phyloP scores from a whole-genome alignment of 768 basidiomycete species.

The Pleurotus sapidus region DNA sequence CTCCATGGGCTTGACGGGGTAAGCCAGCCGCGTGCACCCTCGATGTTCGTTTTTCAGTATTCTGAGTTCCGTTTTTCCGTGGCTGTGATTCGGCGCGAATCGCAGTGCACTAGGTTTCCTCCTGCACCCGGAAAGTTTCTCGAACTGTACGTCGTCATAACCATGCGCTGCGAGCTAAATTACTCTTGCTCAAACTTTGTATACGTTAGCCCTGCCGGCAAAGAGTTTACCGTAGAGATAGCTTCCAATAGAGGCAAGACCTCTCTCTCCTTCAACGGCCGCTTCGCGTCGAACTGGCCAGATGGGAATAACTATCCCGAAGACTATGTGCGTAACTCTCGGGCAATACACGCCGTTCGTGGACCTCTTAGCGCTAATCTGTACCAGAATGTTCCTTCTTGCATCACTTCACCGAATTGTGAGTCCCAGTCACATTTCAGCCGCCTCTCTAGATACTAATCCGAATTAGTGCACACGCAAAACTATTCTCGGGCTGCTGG shows the following conservation, averaged over 20 bases:
- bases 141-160: conserved; percentile 33
- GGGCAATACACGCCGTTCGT: not conserved
- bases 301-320: conserved; percentile 42
- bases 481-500: conserved; percentile 51
- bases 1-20: conserved; percentile 26
- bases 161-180: not conserved
- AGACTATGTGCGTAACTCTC: conserved; percentile 35
- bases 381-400: conserved; percentile 31
- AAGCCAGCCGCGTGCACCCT: not conserved
- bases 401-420: conserved; percentile 50
- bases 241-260: conserved; percentile 48
- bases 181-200: not conserved
- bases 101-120: conserved; percentile 40
- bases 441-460: too few species aligned
- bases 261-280: conserved; percentile 37
- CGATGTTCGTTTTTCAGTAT: conserved; percentile 16
- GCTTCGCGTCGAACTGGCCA: conserved; percentile 38
- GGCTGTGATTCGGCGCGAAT: not conserved
- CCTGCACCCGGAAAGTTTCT: conserved; percentile 38
- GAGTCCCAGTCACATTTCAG: conserved; percentile 17
- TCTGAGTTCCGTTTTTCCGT: conserved; percentile 34
- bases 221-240: conserved; percentile 45
- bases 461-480: conserved; percentile 45
- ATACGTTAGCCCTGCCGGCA: conserved; percentile 41
- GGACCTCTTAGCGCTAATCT: not conserved